Percentiles rank a stretch among this genome's conserved stretches.
phyloP scores from a whole-genome alignment of 1,284 basidiomycete species.

The Cutaneotrichosporon curvatum region DNA sequence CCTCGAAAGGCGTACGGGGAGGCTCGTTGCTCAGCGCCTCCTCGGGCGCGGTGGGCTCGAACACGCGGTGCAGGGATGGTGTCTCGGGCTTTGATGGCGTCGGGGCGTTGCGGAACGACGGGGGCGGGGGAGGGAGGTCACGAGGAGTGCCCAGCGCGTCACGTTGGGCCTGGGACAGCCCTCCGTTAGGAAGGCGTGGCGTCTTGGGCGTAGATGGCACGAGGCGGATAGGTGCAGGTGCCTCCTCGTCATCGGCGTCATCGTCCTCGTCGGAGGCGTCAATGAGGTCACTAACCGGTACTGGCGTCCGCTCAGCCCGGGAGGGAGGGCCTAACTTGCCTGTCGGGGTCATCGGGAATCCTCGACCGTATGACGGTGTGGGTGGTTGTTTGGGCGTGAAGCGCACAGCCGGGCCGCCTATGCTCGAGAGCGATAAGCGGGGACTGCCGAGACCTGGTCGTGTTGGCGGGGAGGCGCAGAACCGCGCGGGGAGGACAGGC shows the following conservation, averaged over 20 bases:
- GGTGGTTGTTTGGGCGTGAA: not conserved
- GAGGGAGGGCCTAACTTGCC: too few relatives aligned
- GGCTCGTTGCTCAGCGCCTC: conserved; percentile 4
- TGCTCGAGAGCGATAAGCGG: conserved; percentile 16
- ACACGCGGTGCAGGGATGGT: too few relatives aligned
- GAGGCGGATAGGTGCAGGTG: too few relatives aligned
- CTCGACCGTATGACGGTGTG: not conserved
- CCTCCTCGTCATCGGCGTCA: conserved; percentile 1
- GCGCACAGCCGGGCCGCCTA: conserved; percentile 16
- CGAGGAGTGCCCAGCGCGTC: conserved; percentile 33
- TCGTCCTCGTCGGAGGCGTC: not conserved
- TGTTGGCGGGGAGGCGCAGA: conserved; percentile 34
- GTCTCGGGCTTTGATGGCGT: too few relatives aligned
- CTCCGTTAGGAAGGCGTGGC: not conserved
- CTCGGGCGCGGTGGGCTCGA: conserved; percentile 9
- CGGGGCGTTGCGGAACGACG: conserved; percentile 20
- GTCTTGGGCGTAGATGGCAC: not conserved
- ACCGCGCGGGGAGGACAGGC: conserved; percentile 6
- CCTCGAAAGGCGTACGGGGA: conserved; percentile 27
- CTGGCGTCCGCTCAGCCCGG: too few relatives aligned
- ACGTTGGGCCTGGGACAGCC: conserved; percentile 7
- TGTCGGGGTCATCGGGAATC: too few relatives aligned
- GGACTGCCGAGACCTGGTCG: conserved; percentile 13
- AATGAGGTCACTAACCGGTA: not conserved
- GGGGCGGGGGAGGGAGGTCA: conserved; percentile 28